phyloP scores from a whole-genome alignment of 441 rosid genomes.

The Erodium trifolium region DNA sequence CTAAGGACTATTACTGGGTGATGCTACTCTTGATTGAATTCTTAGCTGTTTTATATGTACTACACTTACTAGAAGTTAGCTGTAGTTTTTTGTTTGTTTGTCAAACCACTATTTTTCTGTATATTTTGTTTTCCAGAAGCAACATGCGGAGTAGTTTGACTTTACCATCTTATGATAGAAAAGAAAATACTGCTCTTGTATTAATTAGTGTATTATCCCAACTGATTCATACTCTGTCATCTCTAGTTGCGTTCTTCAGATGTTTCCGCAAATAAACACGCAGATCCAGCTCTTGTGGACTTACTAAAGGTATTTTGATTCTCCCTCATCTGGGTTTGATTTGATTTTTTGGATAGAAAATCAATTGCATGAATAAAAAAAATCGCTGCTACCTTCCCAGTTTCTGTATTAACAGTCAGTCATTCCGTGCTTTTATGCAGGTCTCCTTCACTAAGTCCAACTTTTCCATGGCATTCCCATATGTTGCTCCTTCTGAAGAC shows the following conservation, averaged over 20 bases:
- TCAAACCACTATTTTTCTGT: background rate
- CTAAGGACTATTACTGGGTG: background rate
- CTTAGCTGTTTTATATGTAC: background rate
- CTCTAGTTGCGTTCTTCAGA: conserved; percentile 49
- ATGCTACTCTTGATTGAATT: background rate
- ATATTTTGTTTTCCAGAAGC: background rate
- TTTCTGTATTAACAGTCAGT: too few relatives aligned
- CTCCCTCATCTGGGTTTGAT: background rate
- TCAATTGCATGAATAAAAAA: background rate
- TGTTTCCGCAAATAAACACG: conserved; percentile 44
- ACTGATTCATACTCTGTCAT: conserved; percentile 16
- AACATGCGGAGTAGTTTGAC: background rate
- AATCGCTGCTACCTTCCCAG: background rate
- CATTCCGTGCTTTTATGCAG: conserved; percentile 26
- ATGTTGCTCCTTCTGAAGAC: conserved; percentile 55
- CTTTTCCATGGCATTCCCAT: conserved; percentile 90
- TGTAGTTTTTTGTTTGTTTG: background rate
- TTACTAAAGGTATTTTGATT: conserved; percentile 49
- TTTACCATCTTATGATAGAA: background rate
- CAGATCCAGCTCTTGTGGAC: conserved; percentile 46
- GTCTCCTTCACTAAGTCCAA: conserved; percentile 53
- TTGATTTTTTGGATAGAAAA: background rate
- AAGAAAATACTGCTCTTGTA: background rate
- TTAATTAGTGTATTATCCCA: background rate
- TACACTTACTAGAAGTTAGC: background rate